phyloP scores from a whole-genome alignment of 2,329 filamentous ascomycete genomes.

The Blastomyces parvus region DNA sequence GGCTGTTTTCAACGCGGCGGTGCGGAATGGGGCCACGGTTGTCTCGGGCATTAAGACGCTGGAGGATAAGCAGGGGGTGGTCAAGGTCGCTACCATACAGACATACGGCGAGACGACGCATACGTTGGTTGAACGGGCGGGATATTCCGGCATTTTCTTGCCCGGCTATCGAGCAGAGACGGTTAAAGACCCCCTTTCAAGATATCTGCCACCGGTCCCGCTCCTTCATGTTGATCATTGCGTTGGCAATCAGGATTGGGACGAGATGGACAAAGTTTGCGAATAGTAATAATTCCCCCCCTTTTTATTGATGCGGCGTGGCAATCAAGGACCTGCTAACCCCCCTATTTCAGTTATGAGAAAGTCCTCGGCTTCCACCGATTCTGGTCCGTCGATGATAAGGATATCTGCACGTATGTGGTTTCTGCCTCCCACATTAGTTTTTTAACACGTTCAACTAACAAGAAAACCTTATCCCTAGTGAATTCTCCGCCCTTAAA shows the following conservation, averaged over 20 bases:
- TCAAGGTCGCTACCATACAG: slow-evolving; percentile 68
- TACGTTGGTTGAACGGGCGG: slow-evolving; percentile 66
- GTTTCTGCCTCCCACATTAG: not conserved
- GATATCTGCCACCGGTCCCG: slow-evolving; percentile 51
- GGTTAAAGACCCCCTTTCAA: slow-evolving; percentile 37
- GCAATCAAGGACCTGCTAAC: not conserved
- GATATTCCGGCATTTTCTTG: slow-evolving; percentile 68
- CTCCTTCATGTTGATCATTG: slow-evolving; percentile 85
- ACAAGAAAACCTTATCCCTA: slow-evolving; percentile 6
- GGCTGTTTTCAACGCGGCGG: slow-evolving; percentile 65
- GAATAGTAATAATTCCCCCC: slow-evolving; percentile 43
- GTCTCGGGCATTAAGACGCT: slow-evolving; percentile 46
- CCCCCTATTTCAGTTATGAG: slow-evolving; percentile 57
- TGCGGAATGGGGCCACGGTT: slow-evolving; percentile 41
- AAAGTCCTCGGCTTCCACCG: slow-evolving; percentile 83
- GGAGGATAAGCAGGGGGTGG: slow-evolving; percentile 53
- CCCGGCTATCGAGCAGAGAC: slow-evolving; percentile 63
- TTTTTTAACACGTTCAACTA: not conserved
- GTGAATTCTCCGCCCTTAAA: slow-evolving; percentile 77
- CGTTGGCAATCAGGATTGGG: slow-evolving; percentile 94
- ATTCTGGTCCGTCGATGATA: slow-evolving; percentile 95
- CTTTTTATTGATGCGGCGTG: not conserved
- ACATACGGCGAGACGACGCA: slow-evolving; percentile 96
- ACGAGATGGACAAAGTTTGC: slow-evolving; percentile 64
- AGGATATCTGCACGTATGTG: slow-evolving; percentile 63